Evolutionary conservation across 306 rosid genomes (phyloP).

Genomic region (Ormosia emarginata): DNA sequence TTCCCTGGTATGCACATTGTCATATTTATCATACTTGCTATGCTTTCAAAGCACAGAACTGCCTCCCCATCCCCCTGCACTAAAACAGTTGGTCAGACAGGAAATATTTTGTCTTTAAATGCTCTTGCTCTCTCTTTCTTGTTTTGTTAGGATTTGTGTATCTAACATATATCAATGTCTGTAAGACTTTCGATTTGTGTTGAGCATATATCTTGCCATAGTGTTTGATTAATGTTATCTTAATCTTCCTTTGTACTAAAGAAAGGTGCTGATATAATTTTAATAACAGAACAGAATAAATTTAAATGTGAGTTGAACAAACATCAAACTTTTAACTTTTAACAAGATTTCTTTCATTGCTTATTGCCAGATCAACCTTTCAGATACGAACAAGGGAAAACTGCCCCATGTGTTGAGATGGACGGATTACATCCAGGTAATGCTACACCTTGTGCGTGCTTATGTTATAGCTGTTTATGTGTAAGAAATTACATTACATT

Average conservation of each 20-base stretch:
- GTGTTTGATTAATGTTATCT: not conserved
- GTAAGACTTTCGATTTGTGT: not conserved
- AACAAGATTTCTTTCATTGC: constrained; percentile 35
- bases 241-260: not conserved
- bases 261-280: not conserved
- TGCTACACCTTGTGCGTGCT: not conserved
- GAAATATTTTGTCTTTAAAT: not conserved
- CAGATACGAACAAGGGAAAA: constrained; percentile 50
- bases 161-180: not conserved
- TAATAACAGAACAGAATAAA: not conserved
- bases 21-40: not conserved
- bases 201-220: not conserved
- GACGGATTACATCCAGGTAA: constrained; percentile 85
- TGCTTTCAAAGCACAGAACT: not conserved
- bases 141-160: not conserved
- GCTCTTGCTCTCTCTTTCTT: not conserved
- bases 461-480: not conserved
- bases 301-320: not conserved
- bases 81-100: not conserved
- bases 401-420: constrained; percentile 81
- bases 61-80: not conserved
- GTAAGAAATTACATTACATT: not conserved
- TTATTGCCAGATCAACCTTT: constrained; percentile 65
- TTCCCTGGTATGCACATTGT: constrained; percentile 53
- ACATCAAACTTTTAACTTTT: constrained; percentile 6